Evolutionary conservation across 129 eudicot genomes (phyloP).

Genomic region (Scalesia atractyloides): DNA sequence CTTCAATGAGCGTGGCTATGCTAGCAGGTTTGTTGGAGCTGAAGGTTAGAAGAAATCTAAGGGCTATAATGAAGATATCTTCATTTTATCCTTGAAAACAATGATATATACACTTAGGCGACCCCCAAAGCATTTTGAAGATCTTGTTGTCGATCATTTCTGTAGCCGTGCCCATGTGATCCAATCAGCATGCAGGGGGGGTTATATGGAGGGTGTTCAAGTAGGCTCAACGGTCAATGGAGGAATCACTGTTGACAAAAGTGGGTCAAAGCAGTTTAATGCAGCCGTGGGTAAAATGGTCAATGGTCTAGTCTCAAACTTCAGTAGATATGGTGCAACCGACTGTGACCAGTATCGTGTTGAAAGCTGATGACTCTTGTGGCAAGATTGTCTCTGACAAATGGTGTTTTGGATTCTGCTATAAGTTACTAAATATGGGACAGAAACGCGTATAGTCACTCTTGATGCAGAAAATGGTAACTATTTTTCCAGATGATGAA

Average conservation of each 20-base stretch:
- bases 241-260: slow-evolving; percentile 23
- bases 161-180: slow-evolving; percentile 58
- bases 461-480: slow-evolving; percentile 12
- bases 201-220: slow-evolving; percentile 66
- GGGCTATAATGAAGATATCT: slow-evolving; percentile 44
- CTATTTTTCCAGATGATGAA: not conserved
- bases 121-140: slow-evolving; percentile 83
- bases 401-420: not conserved
- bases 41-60: slow-evolving; percentile 44
- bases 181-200: slow-evolving; percentile 57
- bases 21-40: slow-evolving; percentile 32
- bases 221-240: slow-evolving; percentile 53
- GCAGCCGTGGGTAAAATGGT: slow-evolving; percentile 39
- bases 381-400: too few relatives aligned
- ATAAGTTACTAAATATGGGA: too few relatives aligned
- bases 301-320: slow-evolving; percentile 44
- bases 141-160: slow-evolving; percentile 76
- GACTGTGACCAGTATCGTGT: slow-evolving; percentile 63
- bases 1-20: slow-evolving; percentile 64
- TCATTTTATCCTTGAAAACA: slow-evolving; percentile 57
- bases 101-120: slow-evolving; percentile 63
- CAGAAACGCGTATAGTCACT: not conserved
- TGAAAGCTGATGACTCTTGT: slow-evolving; percentile 12
- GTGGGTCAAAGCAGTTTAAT: slow-evolving; percentile 43
- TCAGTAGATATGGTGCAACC: slow-evolving; percentile 50